Evolutionary conservation across 805 yeast genomes (phyloP).

Genomic region (Spathaspora gorwiae): DNA sequence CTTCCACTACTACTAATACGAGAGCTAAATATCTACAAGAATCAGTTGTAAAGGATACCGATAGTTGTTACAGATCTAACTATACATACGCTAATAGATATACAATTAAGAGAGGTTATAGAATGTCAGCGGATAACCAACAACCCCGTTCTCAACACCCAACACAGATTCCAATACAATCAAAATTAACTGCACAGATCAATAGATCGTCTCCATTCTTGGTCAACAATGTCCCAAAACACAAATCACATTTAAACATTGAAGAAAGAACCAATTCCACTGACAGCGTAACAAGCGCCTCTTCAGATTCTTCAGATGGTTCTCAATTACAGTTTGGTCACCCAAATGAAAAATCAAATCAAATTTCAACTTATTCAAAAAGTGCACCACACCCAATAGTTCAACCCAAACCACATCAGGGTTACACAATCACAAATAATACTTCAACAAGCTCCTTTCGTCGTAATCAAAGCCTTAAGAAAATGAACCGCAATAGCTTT

Average conservation of each 20-base stretch:
- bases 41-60: too few species aligned
- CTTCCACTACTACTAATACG: too few species aligned
- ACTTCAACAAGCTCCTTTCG: conserved; percentile 1
- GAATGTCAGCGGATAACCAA: too few species aligned
- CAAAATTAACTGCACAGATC: neutral
- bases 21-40: too few species aligned
- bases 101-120: too few species aligned
- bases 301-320: neutral
- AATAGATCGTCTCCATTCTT: neutral
- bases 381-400: neutral
- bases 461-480: conserved; percentile 4
- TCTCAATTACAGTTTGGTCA: neutral
- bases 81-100: too few species aligned
- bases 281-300: neutral
- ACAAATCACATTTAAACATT: neutral
- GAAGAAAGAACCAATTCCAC: neutral
- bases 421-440: neutral
- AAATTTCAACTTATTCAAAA: neutral
- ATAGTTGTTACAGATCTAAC: too few species aligned
- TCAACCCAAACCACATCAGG: conserved; percentile 4
- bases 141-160: neutral
- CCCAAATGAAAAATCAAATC: neutral
- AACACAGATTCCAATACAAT: neutral
- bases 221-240: neutral
- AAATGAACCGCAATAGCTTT: neutral